Percentiles rank a stretch among this genome's conserved stretches.
These are phyloP conservation scores for Fusarium sp. DNA, from an alignment of 2,329 filamentous ascomycete species.

Conservation along the genomic window DNA sequence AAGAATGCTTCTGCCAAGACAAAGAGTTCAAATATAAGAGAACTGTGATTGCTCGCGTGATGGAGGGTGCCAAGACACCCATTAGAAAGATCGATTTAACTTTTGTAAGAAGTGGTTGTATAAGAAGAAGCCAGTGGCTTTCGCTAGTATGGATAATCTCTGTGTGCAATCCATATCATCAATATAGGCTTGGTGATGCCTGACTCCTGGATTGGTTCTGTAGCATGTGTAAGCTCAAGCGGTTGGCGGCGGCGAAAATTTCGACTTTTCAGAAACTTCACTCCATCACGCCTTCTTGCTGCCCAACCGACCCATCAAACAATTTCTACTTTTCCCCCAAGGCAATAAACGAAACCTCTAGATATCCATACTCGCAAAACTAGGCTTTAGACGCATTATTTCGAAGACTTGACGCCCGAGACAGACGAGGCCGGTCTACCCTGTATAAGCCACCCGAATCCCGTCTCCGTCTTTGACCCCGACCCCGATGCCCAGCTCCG, in stretches of 20 bases:
- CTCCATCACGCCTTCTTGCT: slow-evolving; percentile 11
- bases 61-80: too few relatives aligned
- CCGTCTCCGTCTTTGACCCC: slow-evolving; percentile 2
- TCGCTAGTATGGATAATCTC: too few relatives aligned
- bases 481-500: slow-evolving; percentile 32
- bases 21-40: too few relatives aligned
- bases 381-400: too few relatives aligned
- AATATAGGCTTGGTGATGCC: background rate
- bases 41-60: too few relatives aligned
- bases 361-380: background rate
- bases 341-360: background rate
- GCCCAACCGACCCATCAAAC: slow-evolving; percentile 10
- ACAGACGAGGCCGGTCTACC: slow-evolving; percentile 25
- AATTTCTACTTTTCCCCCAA: background rate
- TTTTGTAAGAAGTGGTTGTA: too few relatives aligned
- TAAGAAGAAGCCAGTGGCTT: too few relatives aligned
- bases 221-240: background rate
- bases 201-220: background rate
- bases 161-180: too few relatives aligned
- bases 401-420: background rate
- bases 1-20: too few relatives aligned
- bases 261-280: slow-evolving; percentile 27
- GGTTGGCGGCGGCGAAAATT: slow-evolving; percentile 35
- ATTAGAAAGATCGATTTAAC: too few relatives aligned
- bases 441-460: slow-evolving; percentile 26